Conservation (phyloP, 768 basidiomycete species). For the Rhizopogon rudus region DNA sequence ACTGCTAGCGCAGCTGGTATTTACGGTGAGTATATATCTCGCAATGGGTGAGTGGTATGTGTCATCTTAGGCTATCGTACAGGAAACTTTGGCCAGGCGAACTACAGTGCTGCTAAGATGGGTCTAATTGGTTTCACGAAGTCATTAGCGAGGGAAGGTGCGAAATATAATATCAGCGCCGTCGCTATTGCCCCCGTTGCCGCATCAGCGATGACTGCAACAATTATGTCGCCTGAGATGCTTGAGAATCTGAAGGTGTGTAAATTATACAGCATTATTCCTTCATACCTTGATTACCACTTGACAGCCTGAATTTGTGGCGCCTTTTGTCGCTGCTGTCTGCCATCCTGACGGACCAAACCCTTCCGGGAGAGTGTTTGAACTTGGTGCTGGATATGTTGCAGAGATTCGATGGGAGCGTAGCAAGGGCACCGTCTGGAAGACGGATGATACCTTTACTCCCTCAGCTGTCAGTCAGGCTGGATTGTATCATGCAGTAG, state of each 20-base stretch:
- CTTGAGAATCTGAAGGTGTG: slow-evolving; percentile 76
- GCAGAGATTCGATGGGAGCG: slow-evolving; percentile 94
- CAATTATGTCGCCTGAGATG: slow-evolving; percentile 92
- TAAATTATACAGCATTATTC: background rate
- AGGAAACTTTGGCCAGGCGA: slow-evolving; percentile 97
- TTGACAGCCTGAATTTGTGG: slow-evolving; percentile 76
- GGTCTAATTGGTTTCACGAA: slow-evolving; percentile 89
- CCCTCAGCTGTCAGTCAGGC: slow-evolving; percentile 73
- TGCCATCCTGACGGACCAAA: slow-evolving; percentile 82
- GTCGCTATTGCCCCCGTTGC: slow-evolving; percentile 92
- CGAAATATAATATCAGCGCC: slow-evolving; percentile 83
- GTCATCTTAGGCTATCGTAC: background rate
- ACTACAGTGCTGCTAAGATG: slow-evolving; percentile 99
- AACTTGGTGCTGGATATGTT: slow-evolving; percentile 89
- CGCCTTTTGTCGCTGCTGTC: slow-evolving; percentile 86
- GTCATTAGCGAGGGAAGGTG: slow-evolving; percentile 89
- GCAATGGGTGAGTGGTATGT: background rate
- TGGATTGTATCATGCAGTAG: background rate
- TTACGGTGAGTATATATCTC: slow-evolving; percentile 53
- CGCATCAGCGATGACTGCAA: slow-evolving; percentile 96
- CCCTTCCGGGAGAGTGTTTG: slow-evolving; percentile 79
- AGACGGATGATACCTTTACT: slow-evolving; percentile 85
- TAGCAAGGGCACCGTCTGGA: slow-evolving; percentile 83
- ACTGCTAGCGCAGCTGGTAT: slow-evolving; percentile 93
- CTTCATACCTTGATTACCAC: background rate